Evolutionary conservation across 2,329 filamentous ascomycete species (phyloP).

Genomic region (Colletotrichum sp.): DNA sequence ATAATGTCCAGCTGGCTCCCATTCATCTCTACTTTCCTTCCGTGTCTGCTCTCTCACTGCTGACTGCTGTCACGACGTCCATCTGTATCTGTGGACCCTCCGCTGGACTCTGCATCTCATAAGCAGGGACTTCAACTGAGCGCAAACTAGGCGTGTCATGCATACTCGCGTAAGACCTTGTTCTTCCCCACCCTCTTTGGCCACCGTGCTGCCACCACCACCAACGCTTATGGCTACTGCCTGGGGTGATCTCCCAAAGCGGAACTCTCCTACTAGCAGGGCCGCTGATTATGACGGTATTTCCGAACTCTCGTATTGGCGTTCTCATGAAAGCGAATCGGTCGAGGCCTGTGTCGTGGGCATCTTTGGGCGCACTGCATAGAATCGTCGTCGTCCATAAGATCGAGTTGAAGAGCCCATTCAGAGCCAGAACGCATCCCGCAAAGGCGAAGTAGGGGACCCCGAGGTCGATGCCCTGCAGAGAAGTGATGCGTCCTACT

Average conservation of each 20-base stretch:
- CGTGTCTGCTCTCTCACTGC: slow-evolving; percentile 34
- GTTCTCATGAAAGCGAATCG: slow-evolving; percentile 27
- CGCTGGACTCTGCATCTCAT: not conserved
- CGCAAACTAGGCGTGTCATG: not conserved
- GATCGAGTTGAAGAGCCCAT: slow-evolving; percentile 48
- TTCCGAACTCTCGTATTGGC: slow-evolving; percentile 8
- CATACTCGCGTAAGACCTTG: not conserved
- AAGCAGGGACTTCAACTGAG: not conserved
- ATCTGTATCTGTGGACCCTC: slow-evolving; percentile 38
- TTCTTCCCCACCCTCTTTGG: slow-evolving; percentile 1
- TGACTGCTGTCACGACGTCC: slow-evolving; percentile 46
- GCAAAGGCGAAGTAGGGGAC: slow-evolving; percentile 55
- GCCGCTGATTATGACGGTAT: not conserved
- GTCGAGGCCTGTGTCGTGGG: slow-evolving; percentile 24
- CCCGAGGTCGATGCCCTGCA: slow-evolving; percentile 52
- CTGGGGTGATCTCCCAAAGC: not conserved
- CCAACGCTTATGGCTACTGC: not conserved
- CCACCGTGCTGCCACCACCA: slow-evolving; percentile 18
- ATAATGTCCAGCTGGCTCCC: no score
- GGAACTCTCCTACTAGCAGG: not conserved
- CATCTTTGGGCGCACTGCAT: slow-evolving; percentile 37
- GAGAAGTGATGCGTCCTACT: slow-evolving; percentile 60
- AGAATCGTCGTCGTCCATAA: slow-evolving; percentile 31
- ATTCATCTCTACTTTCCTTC: not conserved
- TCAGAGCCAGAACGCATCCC: slow-evolving; percentile 54